Conservation (phyloP, 176 grass and related monocot species). For the Triticum dicoccoides region DNA sequence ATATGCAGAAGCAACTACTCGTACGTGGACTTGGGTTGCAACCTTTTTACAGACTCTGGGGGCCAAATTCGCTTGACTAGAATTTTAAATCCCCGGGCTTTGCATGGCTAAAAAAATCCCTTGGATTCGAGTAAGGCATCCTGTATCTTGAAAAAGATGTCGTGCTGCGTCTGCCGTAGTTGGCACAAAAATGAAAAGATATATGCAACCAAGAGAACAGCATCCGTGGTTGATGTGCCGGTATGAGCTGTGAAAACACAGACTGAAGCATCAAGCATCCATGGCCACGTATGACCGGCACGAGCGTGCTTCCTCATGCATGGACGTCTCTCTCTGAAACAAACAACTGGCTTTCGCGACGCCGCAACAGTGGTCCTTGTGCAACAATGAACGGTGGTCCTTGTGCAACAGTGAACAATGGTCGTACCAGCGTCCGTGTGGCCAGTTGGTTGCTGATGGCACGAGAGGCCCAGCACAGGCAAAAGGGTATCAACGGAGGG, state of each 20-base stretch:
- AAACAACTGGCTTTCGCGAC: no score
- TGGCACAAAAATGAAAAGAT: not conserved
- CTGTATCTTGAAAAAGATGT: not conserved
- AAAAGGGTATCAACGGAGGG: not conserved
- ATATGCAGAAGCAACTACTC: constrained; percentile 32
- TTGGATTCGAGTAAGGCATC: no score
- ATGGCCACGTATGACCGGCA: not conserved
- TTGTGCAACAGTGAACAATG: not conserved
- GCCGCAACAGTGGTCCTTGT: not conserved
- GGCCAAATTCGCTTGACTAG: no score
- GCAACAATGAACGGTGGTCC: not conserved
- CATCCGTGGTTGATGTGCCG: not conserved
- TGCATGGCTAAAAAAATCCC: no score
- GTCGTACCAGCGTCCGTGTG: not conserved
- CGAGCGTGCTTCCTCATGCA: not conserved
- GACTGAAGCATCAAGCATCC: not conserved
- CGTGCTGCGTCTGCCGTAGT: no score
- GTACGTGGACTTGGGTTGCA: constrained; percentile 11
- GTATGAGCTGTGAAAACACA: not conserved
- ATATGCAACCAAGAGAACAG: not conserved
- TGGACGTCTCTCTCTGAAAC: no score
- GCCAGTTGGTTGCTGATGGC: not conserved
- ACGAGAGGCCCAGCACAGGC: not conserved
- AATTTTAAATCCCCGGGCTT: no score
- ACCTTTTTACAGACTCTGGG: not conserved